phyloP scores from a whole-genome alignment of 2,329 filamentous ascomycete species.

The Fusarium paranaense region DNA sequence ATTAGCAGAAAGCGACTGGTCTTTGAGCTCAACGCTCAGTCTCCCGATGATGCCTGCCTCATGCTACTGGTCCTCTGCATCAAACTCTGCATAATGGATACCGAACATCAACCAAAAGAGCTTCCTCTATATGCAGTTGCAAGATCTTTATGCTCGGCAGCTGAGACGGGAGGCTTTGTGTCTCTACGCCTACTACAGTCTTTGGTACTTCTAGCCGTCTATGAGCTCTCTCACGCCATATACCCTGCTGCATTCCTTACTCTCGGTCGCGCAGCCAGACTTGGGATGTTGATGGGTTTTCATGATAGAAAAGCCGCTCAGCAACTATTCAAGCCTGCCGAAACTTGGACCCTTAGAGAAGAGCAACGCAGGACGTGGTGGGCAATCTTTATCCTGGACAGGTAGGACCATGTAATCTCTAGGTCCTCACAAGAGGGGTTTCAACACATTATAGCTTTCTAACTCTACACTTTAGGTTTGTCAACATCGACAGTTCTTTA shows the following conservation, averaged over 20 bases:
- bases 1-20: conserved; percentile 32
- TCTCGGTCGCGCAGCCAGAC: conserved; percentile 30
- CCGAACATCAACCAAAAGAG: neutral
- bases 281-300: conserved; percentile 30
- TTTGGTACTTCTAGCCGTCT: conserved; percentile 18
- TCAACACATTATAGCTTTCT: neutral
- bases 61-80: conserved; percentile 33
- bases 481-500: conserved; percentile 17
- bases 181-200: conserved; percentile 30
- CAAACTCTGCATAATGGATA: conserved; percentile 18
- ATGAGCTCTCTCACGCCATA: conserved; percentile 27
- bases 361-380: conserved; percentile 37
- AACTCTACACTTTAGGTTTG: conserved; percentile 1
- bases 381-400: conserved; percentile 36
- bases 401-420: neutral
- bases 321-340: conserved; percentile 22
- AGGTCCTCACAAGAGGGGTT: too few relatives aligned
- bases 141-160: conserved; percentile 14
- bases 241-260: conserved; percentile 36
- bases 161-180: conserved; percentile 22
- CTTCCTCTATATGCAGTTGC: conserved; percentile 14
- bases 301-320: conserved; percentile 7
- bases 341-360: conserved; percentile 32
- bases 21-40: neutral
- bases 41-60: neutral